Evolutionary conservation across 1,139 yeast species (phyloP).

Genomic region (Tardiomyces digboiensis): DNA sequence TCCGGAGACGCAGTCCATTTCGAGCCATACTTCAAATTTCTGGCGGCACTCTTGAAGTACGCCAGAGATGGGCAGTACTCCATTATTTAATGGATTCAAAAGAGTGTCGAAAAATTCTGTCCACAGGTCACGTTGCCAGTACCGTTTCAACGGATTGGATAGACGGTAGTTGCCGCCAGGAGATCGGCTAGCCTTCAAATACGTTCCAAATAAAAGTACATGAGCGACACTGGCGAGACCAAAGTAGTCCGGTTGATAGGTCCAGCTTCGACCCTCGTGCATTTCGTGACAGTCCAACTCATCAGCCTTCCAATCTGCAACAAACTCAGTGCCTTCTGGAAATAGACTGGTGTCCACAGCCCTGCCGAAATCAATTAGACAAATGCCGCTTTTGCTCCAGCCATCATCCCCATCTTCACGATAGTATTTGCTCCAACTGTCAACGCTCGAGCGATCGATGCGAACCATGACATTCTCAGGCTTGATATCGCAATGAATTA

Average conservation of each 20-base stretch:
- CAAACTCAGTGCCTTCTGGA: slow-evolving; percentile 40
- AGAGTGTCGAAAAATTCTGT: slow-evolving; percentile 50
- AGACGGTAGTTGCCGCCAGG: slow-evolving; percentile 25
- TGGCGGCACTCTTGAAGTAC: slow-evolving; percentile 31
- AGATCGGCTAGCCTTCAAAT: slow-evolving; percentile 37
- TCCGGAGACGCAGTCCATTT: slow-evolving; percentile 18
- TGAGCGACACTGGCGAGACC: slow-evolving; percentile 77
- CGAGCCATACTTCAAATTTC: slow-evolving; percentile 39
- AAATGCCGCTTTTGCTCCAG: slow-evolving; percentile 50
- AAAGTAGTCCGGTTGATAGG: slow-evolving; percentile 74
- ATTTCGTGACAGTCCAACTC: slow-evolving; percentile 73
- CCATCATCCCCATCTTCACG: slow-evolving; percentile 30
- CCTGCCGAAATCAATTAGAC: slow-evolving; percentile 76
- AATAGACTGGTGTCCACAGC: slow-evolving; percentile 63
- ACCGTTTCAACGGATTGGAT: slow-evolving; percentile 47
- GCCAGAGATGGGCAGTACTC: slow-evolving; percentile 33
- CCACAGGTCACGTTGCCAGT: slow-evolving; percentile 79
- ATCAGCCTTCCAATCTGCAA: slow-evolving; percentile 54
- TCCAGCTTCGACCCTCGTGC: slow-evolving; percentile 57
- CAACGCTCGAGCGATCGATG: slow-evolving; percentile 26
- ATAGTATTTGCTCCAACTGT: slow-evolving; percentile 16
- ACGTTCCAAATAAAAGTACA: slow-evolving; percentile 50
- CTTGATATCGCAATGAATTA: slow-evolving; percentile 79
- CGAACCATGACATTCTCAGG: slow-evolving; percentile 84
- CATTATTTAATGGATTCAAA: slow-evolving; percentile 42